Evolutionary conservation across 2,329 filamentous ascomycete genomes (phyloP).

Genomic region (Teratosphaeria epicoccoides): DNA sequence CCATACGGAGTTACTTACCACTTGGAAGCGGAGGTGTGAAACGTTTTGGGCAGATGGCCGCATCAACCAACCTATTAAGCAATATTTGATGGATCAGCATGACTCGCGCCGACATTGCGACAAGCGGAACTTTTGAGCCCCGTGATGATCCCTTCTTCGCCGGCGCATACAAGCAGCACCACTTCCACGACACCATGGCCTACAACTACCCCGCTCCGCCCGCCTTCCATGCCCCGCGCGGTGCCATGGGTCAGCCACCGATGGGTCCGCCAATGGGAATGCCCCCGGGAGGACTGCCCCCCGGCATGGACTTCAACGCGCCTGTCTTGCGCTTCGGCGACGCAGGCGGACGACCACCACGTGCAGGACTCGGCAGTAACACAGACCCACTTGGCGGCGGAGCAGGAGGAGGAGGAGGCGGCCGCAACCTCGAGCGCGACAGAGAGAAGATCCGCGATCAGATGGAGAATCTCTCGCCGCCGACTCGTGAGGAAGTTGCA

Average conservation of each 20-base stretch:
- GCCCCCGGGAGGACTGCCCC: slow-evolving; percentile 73
- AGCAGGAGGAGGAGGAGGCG: slow-evolving; percentile 32
- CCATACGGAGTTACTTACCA: too few species aligned
- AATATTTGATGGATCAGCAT: background rate
- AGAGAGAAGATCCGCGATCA: slow-evolving; percentile 21
- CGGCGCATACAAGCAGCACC: background rate
- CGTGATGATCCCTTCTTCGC: too few species aligned
- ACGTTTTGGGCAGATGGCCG: background rate
- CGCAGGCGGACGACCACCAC: slow-evolving; percentile 9
- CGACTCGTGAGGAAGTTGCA: slow-evolving; percentile 80
- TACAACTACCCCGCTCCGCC: slow-evolving; percentile 29
- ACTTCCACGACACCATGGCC: slow-evolving; percentile 16
- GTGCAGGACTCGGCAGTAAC: slow-evolving; percentile 22
- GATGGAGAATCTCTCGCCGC: slow-evolving; percentile 52
- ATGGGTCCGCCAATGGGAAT: slow-evolving; percentile 49
- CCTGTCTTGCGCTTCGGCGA: slow-evolving; percentile 86
- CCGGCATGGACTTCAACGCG: slow-evolving; percentile 96
- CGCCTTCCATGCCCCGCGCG: slow-evolving; percentile 67
- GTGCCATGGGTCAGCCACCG: slow-evolving; percentile 57
- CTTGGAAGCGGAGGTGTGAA: background rate
- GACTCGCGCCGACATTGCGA: background rate
- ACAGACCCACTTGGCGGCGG: slow-evolving; percentile 28
- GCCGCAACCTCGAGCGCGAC: slow-evolving; percentile 46
- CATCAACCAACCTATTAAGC: background rate
- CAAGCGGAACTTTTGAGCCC: background rate